Evolutionary conservation across 202 grass and related monocot genomes (phyloP), one percentile per base, ranked within the genome.

Genomic region (Schoenoplectus tabernaemontani): DNA sequence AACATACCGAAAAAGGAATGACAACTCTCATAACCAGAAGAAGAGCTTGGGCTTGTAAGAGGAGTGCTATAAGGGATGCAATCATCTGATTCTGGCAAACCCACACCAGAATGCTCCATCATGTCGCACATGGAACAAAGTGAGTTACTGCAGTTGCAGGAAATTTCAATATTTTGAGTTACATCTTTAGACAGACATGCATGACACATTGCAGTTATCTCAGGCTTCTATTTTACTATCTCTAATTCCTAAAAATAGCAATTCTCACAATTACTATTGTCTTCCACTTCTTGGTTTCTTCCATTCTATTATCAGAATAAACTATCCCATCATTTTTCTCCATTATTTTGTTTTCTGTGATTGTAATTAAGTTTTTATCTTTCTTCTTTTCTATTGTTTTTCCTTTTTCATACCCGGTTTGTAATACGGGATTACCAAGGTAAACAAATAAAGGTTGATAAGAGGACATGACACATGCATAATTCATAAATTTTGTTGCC

Each of bases 11-110:
- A 65, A 72, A 57, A 89, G 85, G 92, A 95, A 87, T 87, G 83
- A 84, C 92, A 91, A 60, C 84, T 95, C 47, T 76, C 66, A 84
- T 86, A 95, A 73, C 85, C 90, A 16, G 87, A 91, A 82, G 92
- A 91, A 66, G 59, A 89, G 80, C 74, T 82, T 79, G 86, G 65
- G 64, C 89, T 89, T 56, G 81, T 79, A 57, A 64, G 38, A 82
- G 91, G 91, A 57, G 88, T 91, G 16, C 64, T 56, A 34, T 89
- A 93, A 83, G 88, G 86, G 64, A 83, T 87, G 65, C 41, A 77
- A 74, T 60, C 78, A 42, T 78, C 78, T 51, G 51, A 44, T 70
- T 67, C 37, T 64, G 88, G 85, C 66, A 24, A 79, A 79, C 78
- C 74, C 24, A 86, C 64, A 54, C 66, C 64, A 77, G 76, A 62